These are phyloP conservation scores for Zasmidium cellare DNA, from an alignment of 2,329 filamentous ascomycete species.

Conservation along the genomic window DNA sequence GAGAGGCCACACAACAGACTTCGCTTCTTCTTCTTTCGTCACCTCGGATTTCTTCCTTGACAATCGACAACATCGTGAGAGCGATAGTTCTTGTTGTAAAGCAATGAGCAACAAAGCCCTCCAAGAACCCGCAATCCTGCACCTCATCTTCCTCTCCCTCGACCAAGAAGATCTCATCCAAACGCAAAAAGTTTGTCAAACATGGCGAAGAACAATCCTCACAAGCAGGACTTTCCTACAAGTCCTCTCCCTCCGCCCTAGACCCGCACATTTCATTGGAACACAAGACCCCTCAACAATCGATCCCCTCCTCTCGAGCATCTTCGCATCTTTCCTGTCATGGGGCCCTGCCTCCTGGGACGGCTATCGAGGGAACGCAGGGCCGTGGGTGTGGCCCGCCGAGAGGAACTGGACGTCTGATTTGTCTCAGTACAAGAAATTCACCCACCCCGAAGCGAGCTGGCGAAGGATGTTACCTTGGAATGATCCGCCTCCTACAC, in stretches of 20 bases:
- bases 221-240: background rate
- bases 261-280: background rate
- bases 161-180: background rate
- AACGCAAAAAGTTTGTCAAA: background rate
- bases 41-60: too few species aligned
- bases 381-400: background rate
- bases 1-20: too few species aligned
- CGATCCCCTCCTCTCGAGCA: background rate
- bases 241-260: background rate
- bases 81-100: too few species aligned
- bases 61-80: too few species aligned
- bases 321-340: background rate
- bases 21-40: too few species aligned
- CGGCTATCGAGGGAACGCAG: background rate
- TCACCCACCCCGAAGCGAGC: background rate
- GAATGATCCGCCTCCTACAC: background rate
- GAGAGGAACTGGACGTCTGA: background rate
- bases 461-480: background rate
- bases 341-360: background rate
- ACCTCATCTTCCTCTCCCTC: background rate
- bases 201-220: background rate
- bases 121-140: conserved; percentile 2
- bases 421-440: background rate
- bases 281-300: background rate
- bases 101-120: background rate